A percentile compares a stretch with the other conserved stretches of the same genome.
Evolutionary conservation across 768 basidiomycete species (phyloP).

Genomic region (Mycena olivaceomarginata): DNA sequence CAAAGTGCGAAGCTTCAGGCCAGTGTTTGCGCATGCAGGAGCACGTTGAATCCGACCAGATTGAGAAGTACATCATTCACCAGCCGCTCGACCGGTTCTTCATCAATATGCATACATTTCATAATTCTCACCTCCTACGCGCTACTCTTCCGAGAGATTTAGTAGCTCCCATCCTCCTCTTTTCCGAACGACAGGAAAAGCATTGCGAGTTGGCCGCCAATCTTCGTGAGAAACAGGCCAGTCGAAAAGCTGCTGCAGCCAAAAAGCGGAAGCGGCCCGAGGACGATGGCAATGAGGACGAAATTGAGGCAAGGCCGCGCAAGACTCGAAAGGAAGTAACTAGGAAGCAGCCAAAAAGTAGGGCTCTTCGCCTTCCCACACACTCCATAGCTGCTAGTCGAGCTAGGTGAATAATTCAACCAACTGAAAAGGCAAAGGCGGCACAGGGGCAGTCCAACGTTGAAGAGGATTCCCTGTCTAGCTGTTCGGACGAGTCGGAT

Average conservation of each 20-base stretch:
- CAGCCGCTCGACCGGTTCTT: background rate
- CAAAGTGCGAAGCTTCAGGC: constrained; percentile 10
- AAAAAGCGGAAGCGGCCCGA: no score
- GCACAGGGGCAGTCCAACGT: background rate
- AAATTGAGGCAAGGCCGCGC: no score
- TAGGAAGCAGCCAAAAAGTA: background rate
- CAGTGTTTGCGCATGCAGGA: constrained; percentile 3
- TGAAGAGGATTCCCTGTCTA: background rate
- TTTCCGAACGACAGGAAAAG: background rate
- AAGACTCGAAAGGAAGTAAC: background rate
- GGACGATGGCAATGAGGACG: no score
- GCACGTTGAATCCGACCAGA: background rate
- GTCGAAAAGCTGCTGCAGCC: no score
- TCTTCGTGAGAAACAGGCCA: background rate
- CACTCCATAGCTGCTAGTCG: background rate
- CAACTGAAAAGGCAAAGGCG: background rate
- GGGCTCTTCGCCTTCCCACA: background rate
- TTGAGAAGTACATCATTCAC: background rate
- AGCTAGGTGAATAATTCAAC: background rate
- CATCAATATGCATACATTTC: background rate
- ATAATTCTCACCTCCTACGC: no score
- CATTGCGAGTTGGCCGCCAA: background rate
- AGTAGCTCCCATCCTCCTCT: background rate
- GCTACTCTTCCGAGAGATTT: no score
- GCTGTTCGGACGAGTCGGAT: background rate